A percentile compares a stretch with the other conserved stretches of the same genome.
These are phyloP conservation scores for Tuber borchii DNA, from an alignment of 495 filamentous ascomycete genomes.

Conservation along the genomic window DNA sequence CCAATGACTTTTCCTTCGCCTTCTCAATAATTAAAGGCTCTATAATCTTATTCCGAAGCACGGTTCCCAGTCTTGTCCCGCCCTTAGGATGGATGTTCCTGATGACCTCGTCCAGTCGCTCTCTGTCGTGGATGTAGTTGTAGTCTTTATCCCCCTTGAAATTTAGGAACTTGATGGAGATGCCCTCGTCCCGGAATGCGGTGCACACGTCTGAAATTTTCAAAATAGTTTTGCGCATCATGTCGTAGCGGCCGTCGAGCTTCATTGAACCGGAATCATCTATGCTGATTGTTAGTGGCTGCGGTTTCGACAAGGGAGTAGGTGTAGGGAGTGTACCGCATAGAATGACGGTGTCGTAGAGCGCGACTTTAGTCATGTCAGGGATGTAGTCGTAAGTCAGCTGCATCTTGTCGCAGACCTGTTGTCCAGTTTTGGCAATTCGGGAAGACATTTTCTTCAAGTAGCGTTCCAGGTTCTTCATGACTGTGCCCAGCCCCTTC, in stretches of 20 bases:
- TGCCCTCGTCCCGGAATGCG: constrained; percentile 13
- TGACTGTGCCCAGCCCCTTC: neutral
- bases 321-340: constrained; percentile 19
- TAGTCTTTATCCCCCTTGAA: constrained; percentile 11
- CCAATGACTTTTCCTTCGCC: constrained; percentile 48
- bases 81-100: constrained; percentile 50
- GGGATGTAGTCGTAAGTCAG: neutral
- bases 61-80: constrained; percentile 59
- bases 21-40: constrained; percentile 54
- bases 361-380: constrained; percentile 22
- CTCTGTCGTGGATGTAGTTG: constrained; percentile 11
- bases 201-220: constrained; percentile 16
- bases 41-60: constrained; percentile 54
- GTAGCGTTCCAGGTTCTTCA: neutral
- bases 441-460: neutral
- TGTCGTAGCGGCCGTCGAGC: neutral
- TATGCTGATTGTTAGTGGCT: constrained; percentile 8
- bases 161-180: constrained; percentile 32
- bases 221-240: constrained; percentile 3
- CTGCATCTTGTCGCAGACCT: neutral
- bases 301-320: neutral
- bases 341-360: constrained; percentile 32
- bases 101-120: constrained; percentile 4
- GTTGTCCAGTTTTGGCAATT: neutral
- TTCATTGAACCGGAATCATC: constrained; percentile 33